These are phyloP conservation scores for Magnaporthales sp. DNA, from an alignment of 2,329 filamentous ascomycete genomes.

Conservation along the genomic window DNA sequence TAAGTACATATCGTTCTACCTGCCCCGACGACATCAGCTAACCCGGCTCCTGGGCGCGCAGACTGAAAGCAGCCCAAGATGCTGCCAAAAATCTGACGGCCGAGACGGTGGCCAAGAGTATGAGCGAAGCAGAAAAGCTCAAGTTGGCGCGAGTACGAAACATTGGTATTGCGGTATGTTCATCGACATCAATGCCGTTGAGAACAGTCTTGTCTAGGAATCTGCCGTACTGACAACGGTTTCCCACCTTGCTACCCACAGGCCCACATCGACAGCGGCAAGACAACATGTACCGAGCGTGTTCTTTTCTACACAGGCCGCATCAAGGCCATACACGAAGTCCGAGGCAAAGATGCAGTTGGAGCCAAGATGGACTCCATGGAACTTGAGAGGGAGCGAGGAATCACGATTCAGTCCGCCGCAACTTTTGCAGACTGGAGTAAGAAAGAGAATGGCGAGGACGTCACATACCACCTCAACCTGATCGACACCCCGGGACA, in stretches of 20 bases:
- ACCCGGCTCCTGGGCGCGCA: constrained; percentile 11
- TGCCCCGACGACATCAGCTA: neutral
- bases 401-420: constrained; percentile 97
- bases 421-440: constrained; percentile 97
- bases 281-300: constrained; percentile 93
- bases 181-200: neutral
- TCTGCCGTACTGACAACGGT: neutral
- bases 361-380: constrained; percentile 99
- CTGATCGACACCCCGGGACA: constrained; percentile 97
- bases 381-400: constrained; percentile 96
- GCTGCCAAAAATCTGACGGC: constrained; percentile 40
- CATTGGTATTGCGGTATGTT: constrained; percentile 86
- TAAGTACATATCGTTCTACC: constrained; percentile 16
- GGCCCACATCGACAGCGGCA: constrained; percentile 98
- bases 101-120: constrained; percentile 64
- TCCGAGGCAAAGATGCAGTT: constrained; percentile 86
- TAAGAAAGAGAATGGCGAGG: constrained; percentile 68
- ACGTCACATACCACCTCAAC: constrained; percentile 94
- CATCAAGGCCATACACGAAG: constrained; percentile 95
- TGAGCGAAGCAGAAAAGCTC: constrained; percentile 69
- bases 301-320: constrained; percentile 97
- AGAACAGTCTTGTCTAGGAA: neutral
- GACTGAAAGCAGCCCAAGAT: constrained; percentile 45
- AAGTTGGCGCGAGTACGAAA: constrained; percentile 80
- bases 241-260: constrained; percentile 22